Conservation (phyloP, 805 yeast species). For the Saccharomycopsis sp. region DNA sequence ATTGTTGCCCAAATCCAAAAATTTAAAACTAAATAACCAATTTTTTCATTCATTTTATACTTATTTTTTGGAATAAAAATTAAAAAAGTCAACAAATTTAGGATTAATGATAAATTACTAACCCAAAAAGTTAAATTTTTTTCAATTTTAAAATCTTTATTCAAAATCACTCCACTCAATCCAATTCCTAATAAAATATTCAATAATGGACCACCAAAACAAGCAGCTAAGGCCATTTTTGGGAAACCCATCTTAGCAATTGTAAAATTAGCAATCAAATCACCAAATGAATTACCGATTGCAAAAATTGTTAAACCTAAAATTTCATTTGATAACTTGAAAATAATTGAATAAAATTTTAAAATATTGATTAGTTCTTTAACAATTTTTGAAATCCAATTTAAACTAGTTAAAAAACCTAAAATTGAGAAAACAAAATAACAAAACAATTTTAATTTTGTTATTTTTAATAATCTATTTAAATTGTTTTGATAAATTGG, state of each 20-base stretch:
- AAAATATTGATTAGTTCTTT: conserved; percentile 58
- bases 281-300: conserved; percentile 88
- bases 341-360: conserved; percentile 47
- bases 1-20: conserved; percentile 23
- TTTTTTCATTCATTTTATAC: conserved; percentile 20
- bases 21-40: conserved; percentile 21
- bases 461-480: no score
- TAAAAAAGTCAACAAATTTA: conserved; percentile 19
- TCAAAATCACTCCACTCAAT: conserved; percentile 48
- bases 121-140: conserved; percentile 21
- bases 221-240: conserved; percentile 87
- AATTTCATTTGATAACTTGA: conserved; percentile 61
- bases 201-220: conserved; percentile 86
- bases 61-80: conserved; percentile 20
- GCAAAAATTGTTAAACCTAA: conserved; percentile 86
- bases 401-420: conserved; percentile 60
- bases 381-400: conserved; percentile 63
- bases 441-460: neutral
- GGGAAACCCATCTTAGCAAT: conserved; percentile 77
- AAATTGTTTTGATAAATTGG: no score
- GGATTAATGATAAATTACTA: conserved; percentile 20
- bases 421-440: conserved; percentile 2
- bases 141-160: conserved; percentile 16
- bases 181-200: conserved; percentile 77
- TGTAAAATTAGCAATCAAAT: conserved; percentile 71